A percentile compares a stretch with the other conserved stretches of the same genome.
These are phyloP conservation scores for Gossypium thurberi DNA, from an alignment of 345 rosid species.

Conservation along the genomic window DNA sequence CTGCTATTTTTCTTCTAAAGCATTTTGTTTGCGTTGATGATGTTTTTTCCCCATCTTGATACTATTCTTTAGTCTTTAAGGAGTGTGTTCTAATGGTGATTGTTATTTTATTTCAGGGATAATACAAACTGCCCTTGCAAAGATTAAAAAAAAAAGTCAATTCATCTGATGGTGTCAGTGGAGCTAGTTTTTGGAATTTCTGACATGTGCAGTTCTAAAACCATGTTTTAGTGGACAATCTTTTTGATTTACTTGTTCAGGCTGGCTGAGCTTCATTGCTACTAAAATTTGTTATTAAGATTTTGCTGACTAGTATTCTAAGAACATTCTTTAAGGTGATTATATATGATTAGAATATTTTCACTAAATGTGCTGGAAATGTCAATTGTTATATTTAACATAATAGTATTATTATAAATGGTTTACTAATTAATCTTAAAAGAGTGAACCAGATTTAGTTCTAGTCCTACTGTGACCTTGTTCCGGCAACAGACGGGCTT, in stretches of 20 bases:
- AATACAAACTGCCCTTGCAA: conserved; percentile 4
- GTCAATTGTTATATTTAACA: no score
- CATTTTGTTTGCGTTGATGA: no score
- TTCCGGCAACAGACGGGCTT: neutral
- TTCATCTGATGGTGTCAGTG: conserved; percentile 6
- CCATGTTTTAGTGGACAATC: neutral
- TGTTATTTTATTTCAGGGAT: conserved; percentile 12
- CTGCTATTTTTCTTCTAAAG: neutral
- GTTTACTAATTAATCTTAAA: no score
- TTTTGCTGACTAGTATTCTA: no score
- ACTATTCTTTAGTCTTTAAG: conserved; percentile 1
- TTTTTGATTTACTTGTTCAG: neutral
- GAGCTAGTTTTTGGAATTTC: neutral
- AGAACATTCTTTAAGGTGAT: no score
- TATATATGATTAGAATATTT: no score
- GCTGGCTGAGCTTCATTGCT: neutral
- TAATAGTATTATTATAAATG: no score
- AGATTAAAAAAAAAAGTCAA: neutral
- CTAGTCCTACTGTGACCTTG: neutral
- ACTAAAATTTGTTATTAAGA: no score
- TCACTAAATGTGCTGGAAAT: no score
- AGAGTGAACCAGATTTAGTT: no score
- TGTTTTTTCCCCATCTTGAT: no score
- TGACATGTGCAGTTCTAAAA: conserved; percentile 1
- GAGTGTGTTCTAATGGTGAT: neutral